Evolutionary conservation across 2,329 filamentous ascomycete genomes (phyloP).

Genomic region (Aspergillus amoenus): DNA sequence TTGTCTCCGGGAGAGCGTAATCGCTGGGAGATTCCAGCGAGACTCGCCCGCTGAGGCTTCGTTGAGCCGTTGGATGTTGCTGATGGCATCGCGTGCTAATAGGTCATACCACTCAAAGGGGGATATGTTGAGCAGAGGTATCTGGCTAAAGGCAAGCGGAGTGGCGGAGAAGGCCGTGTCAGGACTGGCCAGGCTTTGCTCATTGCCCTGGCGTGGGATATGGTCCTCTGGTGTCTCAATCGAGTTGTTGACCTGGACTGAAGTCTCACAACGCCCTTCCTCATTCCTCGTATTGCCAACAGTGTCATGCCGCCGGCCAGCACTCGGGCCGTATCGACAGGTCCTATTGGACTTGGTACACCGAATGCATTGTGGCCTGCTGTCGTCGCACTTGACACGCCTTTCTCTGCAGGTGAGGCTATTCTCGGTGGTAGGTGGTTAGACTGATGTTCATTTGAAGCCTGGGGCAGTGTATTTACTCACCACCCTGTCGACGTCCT

Average conservation of each 20-base stretch:
- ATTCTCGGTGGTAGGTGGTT: background rate
- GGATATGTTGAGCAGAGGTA: slow-evolving; percentile 3
- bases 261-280: too few species aligned
- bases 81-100: slow-evolving; percentile 24
- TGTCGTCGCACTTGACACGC: slow-evolving; percentile 20
- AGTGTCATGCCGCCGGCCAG: background rate
- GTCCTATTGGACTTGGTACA: slow-evolving; percentile 8
- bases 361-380: slow-evolving; percentile 15
- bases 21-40: slow-evolving; percentile 7
- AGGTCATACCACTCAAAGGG: slow-evolving; percentile 25
- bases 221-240: too few species aligned
- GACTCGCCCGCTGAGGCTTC: background rate
- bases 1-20: slow-evolving; percentile 12
- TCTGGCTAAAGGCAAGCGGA: background rate
- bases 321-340: slow-evolving; percentile 14
- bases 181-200: too few species aligned
- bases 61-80: slow-evolving; percentile 8
- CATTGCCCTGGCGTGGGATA: too few species aligned
- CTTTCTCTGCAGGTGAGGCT: slow-evolving; percentile 20
- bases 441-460: background rate
- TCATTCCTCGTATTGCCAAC: background rate
- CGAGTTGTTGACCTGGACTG: too few species aligned
- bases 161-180: background rate
- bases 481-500: slow-evolving; percentile 18
- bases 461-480: background rate